A percentile compares a stretch with the other conserved stretches of the same genome.
These are phyloP conservation scores for Ceratobasidium sp. DNA, from an alignment of 1,284 basidiomycete genomes.

Conservation along the genomic window DNA sequence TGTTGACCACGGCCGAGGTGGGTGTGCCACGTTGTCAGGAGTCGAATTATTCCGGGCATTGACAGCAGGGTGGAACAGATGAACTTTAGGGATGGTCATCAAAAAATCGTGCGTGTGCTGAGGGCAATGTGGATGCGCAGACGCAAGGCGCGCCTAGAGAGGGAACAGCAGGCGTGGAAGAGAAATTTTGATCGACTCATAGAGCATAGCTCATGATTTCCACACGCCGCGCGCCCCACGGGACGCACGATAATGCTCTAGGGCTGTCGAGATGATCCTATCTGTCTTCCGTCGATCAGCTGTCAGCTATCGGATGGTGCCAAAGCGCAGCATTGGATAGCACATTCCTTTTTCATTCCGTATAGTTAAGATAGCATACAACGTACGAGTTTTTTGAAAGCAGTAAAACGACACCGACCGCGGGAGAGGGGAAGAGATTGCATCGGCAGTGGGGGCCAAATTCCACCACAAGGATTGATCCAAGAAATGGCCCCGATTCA, in stretches of 20 bases:
- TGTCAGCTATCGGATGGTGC: not conserved
- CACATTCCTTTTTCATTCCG: constrained; percentile 29
- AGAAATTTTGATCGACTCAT: constrained; percentile 42
- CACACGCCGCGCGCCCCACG: not conserved
- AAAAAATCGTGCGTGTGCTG: constrained; percentile 57
- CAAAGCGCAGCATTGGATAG: not conserved
- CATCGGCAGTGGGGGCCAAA: not conserved
- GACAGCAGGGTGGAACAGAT: constrained; percentile 49
- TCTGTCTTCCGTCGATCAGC: constrained; percentile 11
- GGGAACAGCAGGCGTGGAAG: constrained; percentile 49
- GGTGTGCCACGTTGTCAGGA: constrained; percentile 31
- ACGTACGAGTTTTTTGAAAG: constrained; percentile 18
- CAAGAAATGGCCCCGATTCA: not conserved
- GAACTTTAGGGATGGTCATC: constrained; percentile 57
- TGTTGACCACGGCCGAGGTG: constrained; percentile 57
- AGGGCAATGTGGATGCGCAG: constrained; percentile 59
- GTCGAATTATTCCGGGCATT: constrained; percentile 18
- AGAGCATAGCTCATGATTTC: constrained; percentile 31
- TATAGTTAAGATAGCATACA: constrained; percentile 9
- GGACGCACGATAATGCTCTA: not conserved
- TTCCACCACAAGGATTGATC: constrained; percentile 1
- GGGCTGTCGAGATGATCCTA: constrained; percentile 10
- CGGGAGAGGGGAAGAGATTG: not conserved
- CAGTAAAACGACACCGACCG: not conserved
- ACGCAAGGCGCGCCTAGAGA: constrained; percentile 49